Evolutionary conservation across 129 eudicot genomes (phyloP).

Genomic region (Escallonia herrerae): DNA sequence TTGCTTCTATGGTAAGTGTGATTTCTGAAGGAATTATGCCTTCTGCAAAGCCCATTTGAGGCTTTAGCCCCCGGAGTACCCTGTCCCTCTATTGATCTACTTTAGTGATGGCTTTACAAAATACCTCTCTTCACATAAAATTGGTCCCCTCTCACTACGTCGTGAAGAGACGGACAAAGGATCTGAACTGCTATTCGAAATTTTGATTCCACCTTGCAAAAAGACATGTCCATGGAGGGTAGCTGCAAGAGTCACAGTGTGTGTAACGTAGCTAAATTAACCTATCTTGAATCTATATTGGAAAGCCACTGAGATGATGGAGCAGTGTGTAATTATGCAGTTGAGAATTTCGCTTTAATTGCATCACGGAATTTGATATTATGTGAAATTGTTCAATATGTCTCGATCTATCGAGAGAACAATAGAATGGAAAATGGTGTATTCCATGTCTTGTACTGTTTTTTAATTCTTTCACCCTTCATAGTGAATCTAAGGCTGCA

Average conservation of each 20-base stretch:
- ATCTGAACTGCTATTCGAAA: background rate
- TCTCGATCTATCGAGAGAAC: too few species aligned
- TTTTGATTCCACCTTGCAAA: background rate
- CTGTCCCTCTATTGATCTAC: background rate
- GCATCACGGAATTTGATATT: too few species aligned
- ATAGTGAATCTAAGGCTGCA: too few species aligned
- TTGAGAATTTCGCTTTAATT: too few species aligned
- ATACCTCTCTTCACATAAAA: background rate
- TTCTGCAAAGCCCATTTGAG: background rate
- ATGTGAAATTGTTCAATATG: too few species aligned
- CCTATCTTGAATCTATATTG: too few species aligned
- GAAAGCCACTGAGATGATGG: background rate
- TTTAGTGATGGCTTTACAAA: background rate
- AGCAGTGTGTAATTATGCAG: background rate
- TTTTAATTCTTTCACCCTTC: too few species aligned
- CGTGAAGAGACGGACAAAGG: constrained; percentile 32
- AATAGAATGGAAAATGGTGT: too few species aligned
- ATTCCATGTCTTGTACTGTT: too few species aligned
- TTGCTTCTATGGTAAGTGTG: background rate
- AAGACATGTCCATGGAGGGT: background rate
- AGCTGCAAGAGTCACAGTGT: background rate
- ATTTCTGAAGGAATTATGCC: background rate
- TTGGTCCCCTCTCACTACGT: constrained; percentile 21
- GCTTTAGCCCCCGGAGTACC: background rate
- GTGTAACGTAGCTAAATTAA: background rate